Base-by-base conservation (phyloP, 495 filamentous ascomycete genomes). In the Glutinoglossum americanum region DNA sequence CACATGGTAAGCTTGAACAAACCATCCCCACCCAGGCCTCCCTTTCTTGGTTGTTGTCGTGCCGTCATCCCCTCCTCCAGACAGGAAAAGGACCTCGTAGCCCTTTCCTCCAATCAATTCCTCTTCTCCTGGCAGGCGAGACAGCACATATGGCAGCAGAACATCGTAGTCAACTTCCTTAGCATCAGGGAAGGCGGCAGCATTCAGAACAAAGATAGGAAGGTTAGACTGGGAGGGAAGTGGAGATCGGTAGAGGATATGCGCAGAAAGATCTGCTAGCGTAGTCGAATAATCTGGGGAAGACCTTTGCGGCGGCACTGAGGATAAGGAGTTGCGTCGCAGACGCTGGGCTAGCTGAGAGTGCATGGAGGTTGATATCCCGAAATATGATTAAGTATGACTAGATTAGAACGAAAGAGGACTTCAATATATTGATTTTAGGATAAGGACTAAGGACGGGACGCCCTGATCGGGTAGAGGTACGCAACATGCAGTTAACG, bases 41-140 rank as follows among this genome's bases (percentile, higher is more conserved):
- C 65, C 67, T 62, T 70, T 72, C 60, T 68, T 74, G 17, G 58
- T 63, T 23, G 60, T 60, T 35, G 62, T 65, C n/a, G 64, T 63
- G 23, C 66, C 65, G 41, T 75, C 71, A 10, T 63, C 65, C 13
- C 65, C 67, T 3, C 71, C 74, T 19, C 74, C 74, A 8, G 76
- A 76, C 58, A 79, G 77, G 63, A 79, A 77, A 13, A 79, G 62
- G 32, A 79, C 68, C 60, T 76, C 74, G 62, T 79, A 79, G 45
- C 73, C 72, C 3, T 64, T 69, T 5, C 76, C 75, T 1, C 65
- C 65, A 1, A 74, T 63, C 48, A 79, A 60, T 45, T 79, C 76
- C 28, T 79, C 76, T 41, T 79, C 74, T 1, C 69, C 69, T 0
- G 76, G 76, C 23, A 79, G 62, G 49, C 75, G 62, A 7, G 70